Base-by-base conservation (phyloP, 2,329 filamentous ascomycete genomes). In the Talaromyces sp. region DNA sequence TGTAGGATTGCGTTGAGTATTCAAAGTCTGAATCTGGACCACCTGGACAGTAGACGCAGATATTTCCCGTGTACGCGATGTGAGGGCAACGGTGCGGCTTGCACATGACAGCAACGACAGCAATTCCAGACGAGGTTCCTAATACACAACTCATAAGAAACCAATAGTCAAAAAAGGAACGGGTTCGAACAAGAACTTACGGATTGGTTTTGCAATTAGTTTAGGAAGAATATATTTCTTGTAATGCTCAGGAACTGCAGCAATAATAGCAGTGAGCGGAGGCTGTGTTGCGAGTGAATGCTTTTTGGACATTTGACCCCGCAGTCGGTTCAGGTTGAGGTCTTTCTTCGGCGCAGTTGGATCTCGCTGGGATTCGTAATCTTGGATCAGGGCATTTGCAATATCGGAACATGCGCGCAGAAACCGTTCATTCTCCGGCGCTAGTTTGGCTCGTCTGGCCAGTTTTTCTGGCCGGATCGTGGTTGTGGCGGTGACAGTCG, bases 161-260 rank as follows among this genome's bases (percentile, higher is more conserved):
- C 55, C 11, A 9, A 19, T 24, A 13, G 21, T 9, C 41, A 26
- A 41, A 52, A 24, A 14, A 60, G 31, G 4, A 24, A 32, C 2
- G 38, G 24, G 50, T n/a, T 7, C 26, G 21, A 27, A 2, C 27
- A 10, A 46, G 6, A 46, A 79, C 83, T 69, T 82, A 89, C 90
- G 84, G 62, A 99, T 98, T 1, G 95, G 95, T 77, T 99, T 99
- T 27, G 96, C 95, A 68, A 99, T 92, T 64, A 99, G 81, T 78
- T 96, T 96, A 21, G 93, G 95, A 64, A 98, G 78, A 63, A 99
- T 97, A 71, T 98, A 98, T 80, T 98, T 99, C 82, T 98, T 99
- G 80, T 98, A 97, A 75, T 98, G 93, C 74, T 99, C 95, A n/a
- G 96, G 96, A 38, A 99, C 93, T 10, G 95, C 95, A 58, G 95